Percentiles rank a stretch among this genome's conserved stretches.
Evolutionary conservation across 305 asterid genomes (phyloP).

Genomic region (Fraxinus baroniana): DNA sequence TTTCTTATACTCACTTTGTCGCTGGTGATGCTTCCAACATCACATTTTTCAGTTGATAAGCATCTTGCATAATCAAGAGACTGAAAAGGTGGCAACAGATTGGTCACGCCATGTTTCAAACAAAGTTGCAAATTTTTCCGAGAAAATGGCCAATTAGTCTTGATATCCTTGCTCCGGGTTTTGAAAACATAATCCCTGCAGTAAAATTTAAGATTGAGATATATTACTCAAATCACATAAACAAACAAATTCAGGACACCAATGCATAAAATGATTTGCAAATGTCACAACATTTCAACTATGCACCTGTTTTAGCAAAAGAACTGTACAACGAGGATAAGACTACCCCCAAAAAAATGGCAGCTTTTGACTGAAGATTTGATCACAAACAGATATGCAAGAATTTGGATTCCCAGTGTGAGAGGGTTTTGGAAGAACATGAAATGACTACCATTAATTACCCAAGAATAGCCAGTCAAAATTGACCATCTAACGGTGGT

Average conservation of each 20-base stretch:
- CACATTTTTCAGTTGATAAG: conserved; percentile 29
- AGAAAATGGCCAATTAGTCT: conserved; percentile 91
- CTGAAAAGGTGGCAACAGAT: conserved; percentile 82
- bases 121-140: conserved; percentile 72
- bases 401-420: neutral
- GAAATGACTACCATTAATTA: conserved; percentile 42
- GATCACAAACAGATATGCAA: neutral
- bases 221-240: neutral
- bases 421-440: conserved; percentile 31
- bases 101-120: conserved; percentile 64
- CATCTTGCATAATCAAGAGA: conserved; percentile 48
- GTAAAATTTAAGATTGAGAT: neutral
- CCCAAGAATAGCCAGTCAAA: conserved; percentile 26
- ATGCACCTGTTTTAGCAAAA: neutral
- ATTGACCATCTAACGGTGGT: conserved; percentile 28
- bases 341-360: neutral
- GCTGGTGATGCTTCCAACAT: neutral
- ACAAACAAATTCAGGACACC: neutral
- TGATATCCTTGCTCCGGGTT: conserved; percentile 61
- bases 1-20: conserved; percentile 27
- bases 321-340: neutral
- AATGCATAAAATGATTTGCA: neutral
- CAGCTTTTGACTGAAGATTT: conserved; percentile 31
- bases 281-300: neutral
- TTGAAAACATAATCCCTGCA: conserved; percentile 85